Conservation (phyloP, 176 grass and related monocot genomes). For the Lolium rigidum region DNA sequence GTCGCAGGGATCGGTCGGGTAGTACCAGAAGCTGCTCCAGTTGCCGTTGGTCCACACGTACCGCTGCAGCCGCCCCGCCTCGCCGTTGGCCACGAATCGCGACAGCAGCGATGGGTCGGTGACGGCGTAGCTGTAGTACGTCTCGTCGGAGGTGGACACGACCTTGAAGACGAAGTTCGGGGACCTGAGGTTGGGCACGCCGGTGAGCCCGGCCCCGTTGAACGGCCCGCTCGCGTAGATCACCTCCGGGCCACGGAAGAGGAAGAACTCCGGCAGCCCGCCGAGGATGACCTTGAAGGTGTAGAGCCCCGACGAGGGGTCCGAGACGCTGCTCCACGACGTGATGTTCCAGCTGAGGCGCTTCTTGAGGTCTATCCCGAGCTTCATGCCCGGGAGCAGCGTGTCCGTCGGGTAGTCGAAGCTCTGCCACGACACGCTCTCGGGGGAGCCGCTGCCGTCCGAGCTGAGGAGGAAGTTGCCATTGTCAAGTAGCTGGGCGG, state of each 20-base stretch:
- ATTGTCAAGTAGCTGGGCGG: conserved; percentile 21
- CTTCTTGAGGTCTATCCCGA: conserved; percentile 39
- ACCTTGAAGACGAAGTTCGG: conserved; percentile 45
- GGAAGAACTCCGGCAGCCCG: conserved; percentile 51
- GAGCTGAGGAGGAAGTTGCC: conserved; percentile 56
- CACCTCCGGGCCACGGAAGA: background rate
- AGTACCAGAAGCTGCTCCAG: conserved; percentile 56
- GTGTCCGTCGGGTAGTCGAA: conserved; percentile 69
- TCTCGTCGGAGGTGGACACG: conserved; percentile 18
- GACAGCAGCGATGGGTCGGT: background rate
- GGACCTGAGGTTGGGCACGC: conserved; percentile 42
- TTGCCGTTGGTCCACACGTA: background rate
- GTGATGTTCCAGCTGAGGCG: conserved; percentile 54
- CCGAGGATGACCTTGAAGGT: conserved; percentile 45
- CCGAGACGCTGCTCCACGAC: conserved; percentile 44
- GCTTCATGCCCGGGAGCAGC: conserved; percentile 62
- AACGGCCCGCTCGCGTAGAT: conserved; percentile 59
- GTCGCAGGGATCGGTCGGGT: conserved; percentile 61
- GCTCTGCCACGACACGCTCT: conserved; percentile 60
- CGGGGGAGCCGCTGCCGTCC: conserved; percentile 11
- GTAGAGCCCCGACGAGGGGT: conserved; percentile 51
- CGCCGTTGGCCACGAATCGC: conserved; percentile 9
- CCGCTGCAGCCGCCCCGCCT: conserved; percentile 24
- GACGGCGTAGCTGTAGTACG: conserved; percentile 54
- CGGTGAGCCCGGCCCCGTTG: conserved; percentile 50